Conservation (phyloP, 2,329 filamentous ascomycete species). For the Colletotrichum lindemuthianum region DNA sequence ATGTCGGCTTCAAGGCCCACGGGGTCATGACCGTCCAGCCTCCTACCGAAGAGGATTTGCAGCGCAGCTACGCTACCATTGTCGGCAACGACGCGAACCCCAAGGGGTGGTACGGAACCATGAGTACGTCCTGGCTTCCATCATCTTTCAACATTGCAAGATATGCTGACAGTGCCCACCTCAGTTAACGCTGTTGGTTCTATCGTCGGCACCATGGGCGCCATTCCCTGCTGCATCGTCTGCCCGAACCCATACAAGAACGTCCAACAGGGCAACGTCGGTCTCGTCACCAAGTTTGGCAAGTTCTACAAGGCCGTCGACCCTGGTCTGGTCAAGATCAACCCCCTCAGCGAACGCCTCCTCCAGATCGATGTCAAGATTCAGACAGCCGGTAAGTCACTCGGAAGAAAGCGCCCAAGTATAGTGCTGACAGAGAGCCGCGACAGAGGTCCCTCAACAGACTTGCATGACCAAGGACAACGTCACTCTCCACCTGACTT, state of each 20-base stretch:
- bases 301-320: constrained; percentile 95
- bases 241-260: constrained; percentile 97
- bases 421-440: constrained; percentile 16
- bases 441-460: constrained; percentile 86
- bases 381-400: constrained; percentile 78
- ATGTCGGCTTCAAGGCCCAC: constrained; percentile 59
- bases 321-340: constrained; percentile 96
- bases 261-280: constrained; percentile 92
- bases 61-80: constrained; percentile 79
- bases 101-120: constrained; percentile 88
- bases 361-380: constrained; percentile 98
- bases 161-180: constrained; percentile 14
- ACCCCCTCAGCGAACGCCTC: constrained; percentile 89
- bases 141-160: neutral
- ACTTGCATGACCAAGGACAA: constrained; percentile 99
- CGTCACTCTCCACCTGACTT: constrained; percentile 91
- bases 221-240: constrained; percentile 88
- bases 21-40: constrained; percentile 78
- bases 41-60: constrained; percentile 83
- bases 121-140: constrained; percentile 68
- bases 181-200: constrained; percentile 78
- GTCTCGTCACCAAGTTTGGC: constrained; percentile 95
- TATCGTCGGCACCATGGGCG: constrained; percentile 80
- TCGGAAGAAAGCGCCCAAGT: neutral
- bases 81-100: constrained; percentile 73